Base-by-base conservation (phyloP, 2,329 filamentous ascomycete species). In the Aphanoascus verrucosus region DNA sequence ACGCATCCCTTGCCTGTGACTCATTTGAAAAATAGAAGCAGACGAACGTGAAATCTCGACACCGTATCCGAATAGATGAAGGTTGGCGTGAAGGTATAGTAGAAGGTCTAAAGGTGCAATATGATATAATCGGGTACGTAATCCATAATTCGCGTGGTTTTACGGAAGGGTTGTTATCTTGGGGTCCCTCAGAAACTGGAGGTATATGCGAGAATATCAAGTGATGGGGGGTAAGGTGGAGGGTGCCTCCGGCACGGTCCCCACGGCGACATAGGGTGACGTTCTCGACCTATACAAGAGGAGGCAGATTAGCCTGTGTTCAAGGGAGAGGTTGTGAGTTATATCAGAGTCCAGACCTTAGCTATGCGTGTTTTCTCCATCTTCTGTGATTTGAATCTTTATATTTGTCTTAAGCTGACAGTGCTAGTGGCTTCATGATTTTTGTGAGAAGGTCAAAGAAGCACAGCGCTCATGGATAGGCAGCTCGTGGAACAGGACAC, bases 31-130 rank as follows among this genome's bases (percentile, higher is more conserved):
- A 94, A 69, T 90, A 89, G 71, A 98, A 90, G 57, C 87, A 90
- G 57, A 95, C 83, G 69, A 90, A 95, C 47, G 82, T 91, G 67
- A 98, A 97, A 74, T 98, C 93, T 55, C 91, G 86, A 66, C 90
- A 89, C 51, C 89, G 84, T 57, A 98, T 74, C 50, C 91, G 85
- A 64, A 98, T 88, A 2, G 87, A 86, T 5, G 90, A 88, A 32
- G 82, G 79, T 57, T 88, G 79, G 49, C 82, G 79, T 55, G 85
- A 85, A 11, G 77, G 75, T 5, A 81, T 77, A 15, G 86, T 84
- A 45, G 84, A 82, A 28, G 88, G 85, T 56, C 88, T 82, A 60
- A 91, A 82, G 20, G 79, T 81, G 71, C 90, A 95, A 63, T 84
- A 81, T 40, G 81, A 81, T 63, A 98, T 88, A 70, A 97, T 90